These are phyloP conservation scores for Colletotrichum agaves DNA, from an alignment of 2,329 filamentous ascomycete species.

Conservation along the genomic window DNA sequence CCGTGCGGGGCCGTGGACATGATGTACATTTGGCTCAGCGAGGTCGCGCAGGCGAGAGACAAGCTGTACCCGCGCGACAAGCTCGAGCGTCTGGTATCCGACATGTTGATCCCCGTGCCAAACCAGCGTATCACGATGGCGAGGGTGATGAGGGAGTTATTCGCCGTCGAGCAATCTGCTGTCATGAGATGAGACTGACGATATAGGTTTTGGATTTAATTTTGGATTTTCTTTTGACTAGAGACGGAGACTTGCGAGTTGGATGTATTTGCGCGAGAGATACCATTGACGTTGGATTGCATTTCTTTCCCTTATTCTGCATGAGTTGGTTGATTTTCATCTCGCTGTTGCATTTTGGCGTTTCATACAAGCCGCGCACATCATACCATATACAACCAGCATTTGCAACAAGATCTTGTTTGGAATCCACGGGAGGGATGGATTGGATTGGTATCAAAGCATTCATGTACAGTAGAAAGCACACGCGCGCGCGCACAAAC, in stretches of 20 bases:
- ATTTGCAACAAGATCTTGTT: slow-evolving; percentile 2
- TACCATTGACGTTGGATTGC: slow-evolving; percentile 34
- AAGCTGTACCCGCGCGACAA: slow-evolving; percentile 58
- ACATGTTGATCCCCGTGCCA: slow-evolving; percentile 65
- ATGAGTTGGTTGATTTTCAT: background rate
- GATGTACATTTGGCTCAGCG: slow-evolving; percentile 67
- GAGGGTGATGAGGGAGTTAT: slow-evolving; percentile 59
- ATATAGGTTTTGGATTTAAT: slow-evolving; percentile 10
- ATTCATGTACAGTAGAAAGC: slow-evolving; percentile 37
- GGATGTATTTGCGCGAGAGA: slow-evolving; percentile 33
- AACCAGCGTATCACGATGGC: slow-evolving; percentile 65
- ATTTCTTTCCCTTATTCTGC: background rate
- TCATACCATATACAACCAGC: slow-evolving; percentile 11
- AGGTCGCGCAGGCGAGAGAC: slow-evolving; percentile 61
- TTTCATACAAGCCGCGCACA: background rate
- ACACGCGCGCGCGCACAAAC: slow-evolving; percentile 14
- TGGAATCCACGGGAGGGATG: slow-evolving; percentile 17
- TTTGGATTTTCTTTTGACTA: background rate
- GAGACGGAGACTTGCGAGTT: slow-evolving; percentile 1
- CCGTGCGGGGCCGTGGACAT: slow-evolving; percentile 54
- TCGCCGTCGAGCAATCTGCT: slow-evolving; percentile 37
- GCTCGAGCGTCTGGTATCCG: slow-evolving; percentile 62
- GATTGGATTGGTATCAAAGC: slow-evolving; percentile 33
- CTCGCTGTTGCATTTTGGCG: background rate
- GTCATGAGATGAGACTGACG: slow-evolving; percentile 19